phyloP scores from a whole-genome alignment of 108 stramenopile genomes.

The Aurantiochytrium sp. region DNA sequence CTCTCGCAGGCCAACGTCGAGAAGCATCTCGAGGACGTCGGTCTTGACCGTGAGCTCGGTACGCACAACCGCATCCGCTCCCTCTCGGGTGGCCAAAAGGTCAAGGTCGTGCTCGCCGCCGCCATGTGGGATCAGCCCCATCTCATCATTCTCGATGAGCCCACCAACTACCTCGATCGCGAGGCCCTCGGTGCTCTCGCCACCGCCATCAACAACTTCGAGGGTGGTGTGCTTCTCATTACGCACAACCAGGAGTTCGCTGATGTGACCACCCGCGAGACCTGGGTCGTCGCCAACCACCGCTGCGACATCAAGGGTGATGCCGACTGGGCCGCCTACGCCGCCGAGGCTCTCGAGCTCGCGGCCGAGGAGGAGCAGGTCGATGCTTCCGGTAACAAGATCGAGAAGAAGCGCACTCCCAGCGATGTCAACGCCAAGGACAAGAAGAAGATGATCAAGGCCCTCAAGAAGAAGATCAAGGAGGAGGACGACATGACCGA shows the following conservation, averaged over 20 bases:
- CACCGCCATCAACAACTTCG: slow-evolving; percentile 89
- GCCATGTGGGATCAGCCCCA: slow-evolving; percentile 99
- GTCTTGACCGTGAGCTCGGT: slow-evolving; percentile 91
- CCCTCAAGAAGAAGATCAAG: slow-evolving; percentile 90
- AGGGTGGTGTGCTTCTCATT: slow-evolving; percentile 98
- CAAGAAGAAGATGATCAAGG: slow-evolving; percentile 88
- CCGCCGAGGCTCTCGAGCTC: slow-evolving; percentile 79
- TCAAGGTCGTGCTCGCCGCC: slow-evolving; percentile 97
- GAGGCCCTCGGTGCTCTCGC: slow-evolving; percentile 94
- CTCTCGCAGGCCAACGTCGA: slow-evolving; percentile 95
- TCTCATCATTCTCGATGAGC: slow-evolving; percentile 96
- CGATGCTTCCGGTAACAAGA: slow-evolving; percentile 94
- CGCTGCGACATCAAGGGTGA: slow-evolving; percentile 95
- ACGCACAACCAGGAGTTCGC: slow-evolving; percentile 99
- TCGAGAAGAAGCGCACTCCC: slow-evolving; percentile 87
- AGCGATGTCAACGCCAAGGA: slow-evolving; percentile 81
- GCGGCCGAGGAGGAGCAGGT: slow-evolving; percentile 75
- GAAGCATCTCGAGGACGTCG: slow-evolving; percentile 90
- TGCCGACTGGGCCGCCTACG: slow-evolving; percentile 83
- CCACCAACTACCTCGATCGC: slow-evolving; percentile 98
- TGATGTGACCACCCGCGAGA: slow-evolving; percentile 86
- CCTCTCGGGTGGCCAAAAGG: slow-evolving; percentile 97
- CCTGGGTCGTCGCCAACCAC: slow-evolving; percentile 97
- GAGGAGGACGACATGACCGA: slow-evolving; percentile 72
- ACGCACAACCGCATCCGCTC: slow-evolving; percentile 97